Conservation (phyloP, 208 protist genomes). For the Leishmania braziliensis region DNA sequence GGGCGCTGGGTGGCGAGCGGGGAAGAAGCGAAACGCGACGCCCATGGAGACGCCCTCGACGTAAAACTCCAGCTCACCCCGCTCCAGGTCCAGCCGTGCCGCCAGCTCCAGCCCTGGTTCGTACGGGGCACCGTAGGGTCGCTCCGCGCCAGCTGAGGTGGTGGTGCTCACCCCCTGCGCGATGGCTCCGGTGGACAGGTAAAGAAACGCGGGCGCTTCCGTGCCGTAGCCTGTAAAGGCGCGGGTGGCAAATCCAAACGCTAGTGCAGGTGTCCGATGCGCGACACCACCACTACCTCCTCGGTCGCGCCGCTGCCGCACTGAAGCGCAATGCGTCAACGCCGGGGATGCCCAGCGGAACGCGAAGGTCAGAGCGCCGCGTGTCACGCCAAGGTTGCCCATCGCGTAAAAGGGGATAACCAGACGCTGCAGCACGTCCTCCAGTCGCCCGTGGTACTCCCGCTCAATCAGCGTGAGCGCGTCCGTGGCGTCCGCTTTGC, state of each 20-base stretch:
- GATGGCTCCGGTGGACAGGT: slow-evolving; percentile 52
- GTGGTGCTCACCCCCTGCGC: slow-evolving; percentile 17
- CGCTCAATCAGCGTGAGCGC: slow-evolving; percentile 36
- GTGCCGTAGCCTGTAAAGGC: slow-evolving; percentile 36
- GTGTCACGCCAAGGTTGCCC: slow-evolving; percentile 39
- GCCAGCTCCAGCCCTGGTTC: slow-evolving; percentile 45
- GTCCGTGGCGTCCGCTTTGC: slow-evolving; percentile 46
- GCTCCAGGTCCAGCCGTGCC: slow-evolving; percentile 45
- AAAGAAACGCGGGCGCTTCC: slow-evolving; percentile 35
- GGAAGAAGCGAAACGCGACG: slow-evolving; percentile 60
- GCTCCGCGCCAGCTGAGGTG: not conserved
- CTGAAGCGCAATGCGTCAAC: not conserved
- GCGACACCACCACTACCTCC: not conserved
- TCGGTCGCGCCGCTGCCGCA: not conserved
- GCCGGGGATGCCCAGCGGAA: slow-evolving; percentile 21
- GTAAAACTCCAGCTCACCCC: slow-evolving; percentile 50
- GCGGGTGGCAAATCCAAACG: slow-evolving; percentile 29
- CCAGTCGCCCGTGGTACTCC: slow-evolving; percentile 25
- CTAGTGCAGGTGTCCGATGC: slow-evolving; percentile 34
- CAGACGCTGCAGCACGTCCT: slow-evolving; percentile 19
- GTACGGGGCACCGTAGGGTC: slow-evolving; percentile 53
- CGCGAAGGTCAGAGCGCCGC: slow-evolving; percentile 41
- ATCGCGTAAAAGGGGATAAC: slow-evolving; percentile 62
- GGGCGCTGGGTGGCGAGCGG: slow-evolving; percentile 41
- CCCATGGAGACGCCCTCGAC: slow-evolving; percentile 54